Evolutionary conservation across 2,329 filamentous ascomycete genomes (phyloP).

Genomic region (Pyricularia pennisetigena): DNA sequence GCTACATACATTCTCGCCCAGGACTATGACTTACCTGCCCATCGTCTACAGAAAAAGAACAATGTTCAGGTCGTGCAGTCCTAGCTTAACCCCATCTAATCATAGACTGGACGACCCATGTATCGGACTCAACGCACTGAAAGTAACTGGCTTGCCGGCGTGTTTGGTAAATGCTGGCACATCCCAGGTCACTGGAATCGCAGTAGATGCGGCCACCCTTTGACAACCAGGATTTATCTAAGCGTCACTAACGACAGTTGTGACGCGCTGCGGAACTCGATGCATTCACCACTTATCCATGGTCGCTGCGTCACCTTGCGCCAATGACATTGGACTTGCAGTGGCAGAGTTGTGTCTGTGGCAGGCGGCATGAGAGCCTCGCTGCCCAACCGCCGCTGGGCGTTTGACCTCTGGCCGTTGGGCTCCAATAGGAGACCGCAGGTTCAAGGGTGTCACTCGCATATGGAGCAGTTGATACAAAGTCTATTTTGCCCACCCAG

Average conservation of each 20-base stretch:
- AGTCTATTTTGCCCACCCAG: neutral
- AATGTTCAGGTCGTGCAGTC: constrained; percentile 81
- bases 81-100: constrained; percentile 19
- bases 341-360: neutral
- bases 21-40: neutral
- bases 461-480: neutral
- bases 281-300: neutral
- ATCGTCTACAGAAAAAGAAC: constrained; percentile 66
- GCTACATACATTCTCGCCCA: neutral
- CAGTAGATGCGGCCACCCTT: neutral
- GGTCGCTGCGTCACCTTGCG: neutral
- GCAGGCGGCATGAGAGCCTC: constrained; percentile 30
- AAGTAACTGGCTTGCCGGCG: neutral
- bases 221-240: neutral
- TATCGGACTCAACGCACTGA: neutral
- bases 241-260: neutral
- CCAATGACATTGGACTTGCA: neutral
- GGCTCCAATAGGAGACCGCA: constrained; percentile 20
- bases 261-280: neutral
- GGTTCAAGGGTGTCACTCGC: constrained; percentile 10
- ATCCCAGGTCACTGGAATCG: neutral
- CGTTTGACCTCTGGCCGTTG: constrained; percentile 20
- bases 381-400: constrained; percentile 33
- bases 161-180: neutral
- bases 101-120: neutral